Evolutionary conservation across 495 filamentous ascomycete species (phyloP), one percentile per base, ranked within the genome.

Genomic region (Friedmanniomyces endolithicus): DNA sequence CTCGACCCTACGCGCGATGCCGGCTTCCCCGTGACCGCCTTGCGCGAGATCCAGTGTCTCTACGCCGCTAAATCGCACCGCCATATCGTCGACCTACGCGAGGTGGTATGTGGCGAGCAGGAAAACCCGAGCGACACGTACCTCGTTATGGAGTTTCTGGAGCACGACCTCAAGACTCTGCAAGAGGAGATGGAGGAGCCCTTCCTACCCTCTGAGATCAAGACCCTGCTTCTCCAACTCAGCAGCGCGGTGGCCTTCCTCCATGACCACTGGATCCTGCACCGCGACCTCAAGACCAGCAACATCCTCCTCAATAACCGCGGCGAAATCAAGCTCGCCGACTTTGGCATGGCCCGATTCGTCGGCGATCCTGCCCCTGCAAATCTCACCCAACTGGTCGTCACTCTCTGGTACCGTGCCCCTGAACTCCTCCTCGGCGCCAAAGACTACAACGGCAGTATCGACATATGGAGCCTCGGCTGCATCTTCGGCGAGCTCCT

Each of bases 341-440:
- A 98, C 70, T 98, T 98, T 63, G 92, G 92, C 67, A 95, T 98
- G 86, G 90, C 92, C 4, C 80, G 92, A 24, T 90, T 89, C 73
- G 85, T 83, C 56, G 86, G 86, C 16, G 85, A 92, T 25, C 59
- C 52, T 33, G 88, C 87, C 14, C 79, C 83, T 6, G 80, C 82
- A 0, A 86, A 90, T 45, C 75, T 97, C 50, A 96, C 92, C 9
- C 86, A 92, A 67, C 81, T 97, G 19, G 90, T 98, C 56, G 92
- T 97, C 19, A 98, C 92, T 6, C 81, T 98, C 8, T 98, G 92
- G 92, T 98, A 98, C 69, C 85, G 92, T 25, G 77, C 88, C 0
- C 92, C 92, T 0, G 92, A 97, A 67, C 76, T 98, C 17, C 78
- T 98, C 6, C 77, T 98, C 11, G 92, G 92, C 24, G 77, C 87